phyloP scores from a whole-genome alignment of 2,329 filamentous ascomycete genomes.

The Aaosphaeria pasadenensis region DNA sequence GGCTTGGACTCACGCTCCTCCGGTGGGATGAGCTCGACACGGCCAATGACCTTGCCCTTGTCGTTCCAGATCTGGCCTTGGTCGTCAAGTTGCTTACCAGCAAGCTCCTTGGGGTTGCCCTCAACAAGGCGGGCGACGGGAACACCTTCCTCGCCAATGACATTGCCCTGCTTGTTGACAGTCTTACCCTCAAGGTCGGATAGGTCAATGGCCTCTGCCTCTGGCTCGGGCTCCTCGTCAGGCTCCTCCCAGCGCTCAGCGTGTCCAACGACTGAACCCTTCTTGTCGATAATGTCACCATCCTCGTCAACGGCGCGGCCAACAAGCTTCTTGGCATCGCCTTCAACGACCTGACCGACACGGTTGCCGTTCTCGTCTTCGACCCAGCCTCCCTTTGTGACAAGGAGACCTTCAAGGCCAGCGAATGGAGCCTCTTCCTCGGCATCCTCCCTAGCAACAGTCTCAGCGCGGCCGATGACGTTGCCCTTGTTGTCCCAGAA shows the following conservation, averaged over 20 bases:
- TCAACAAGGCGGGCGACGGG: conserved; percentile 64
- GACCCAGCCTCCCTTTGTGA: conserved; percentile 50
- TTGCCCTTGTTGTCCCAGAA: conserved; percentile 55
- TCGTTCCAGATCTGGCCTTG: conserved; percentile 71
- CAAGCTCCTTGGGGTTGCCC: conserved; percentile 61
- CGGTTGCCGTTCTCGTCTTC: conserved; percentile 51
- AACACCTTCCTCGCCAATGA: conserved; percentile 50
- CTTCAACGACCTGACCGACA: conserved; percentile 49
- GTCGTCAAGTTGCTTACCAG: conserved; percentile 69
- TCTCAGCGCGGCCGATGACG: conserved; percentile 50
- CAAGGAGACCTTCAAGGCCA: conserved; percentile 49
- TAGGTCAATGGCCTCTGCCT: conserved; percentile 43
- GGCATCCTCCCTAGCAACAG: conserved; percentile 43
- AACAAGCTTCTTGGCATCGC: conserved; percentile 51
- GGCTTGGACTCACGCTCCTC: conserved; percentile 56
- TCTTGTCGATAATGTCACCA: conserved; percentile 53
- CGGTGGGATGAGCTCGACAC: conserved; percentile 65
- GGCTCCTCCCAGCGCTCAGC: conserved; percentile 61
- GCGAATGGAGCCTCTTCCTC: conserved; percentile 51
- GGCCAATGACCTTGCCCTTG: conserved; percentile 67
- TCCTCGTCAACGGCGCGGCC: conserved; percentile 51
- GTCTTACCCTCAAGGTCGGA: conserved; percentile 46
- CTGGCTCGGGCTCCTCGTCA: conserved; percentile 53
- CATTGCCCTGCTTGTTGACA: conserved; percentile 50
- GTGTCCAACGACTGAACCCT: conserved; percentile 51